These are phyloP conservation scores for Pseudoneurospora amorphoporcata DNA, from an alignment of 495 filamentous ascomycete species.

Conservation along the genomic window DNA sequence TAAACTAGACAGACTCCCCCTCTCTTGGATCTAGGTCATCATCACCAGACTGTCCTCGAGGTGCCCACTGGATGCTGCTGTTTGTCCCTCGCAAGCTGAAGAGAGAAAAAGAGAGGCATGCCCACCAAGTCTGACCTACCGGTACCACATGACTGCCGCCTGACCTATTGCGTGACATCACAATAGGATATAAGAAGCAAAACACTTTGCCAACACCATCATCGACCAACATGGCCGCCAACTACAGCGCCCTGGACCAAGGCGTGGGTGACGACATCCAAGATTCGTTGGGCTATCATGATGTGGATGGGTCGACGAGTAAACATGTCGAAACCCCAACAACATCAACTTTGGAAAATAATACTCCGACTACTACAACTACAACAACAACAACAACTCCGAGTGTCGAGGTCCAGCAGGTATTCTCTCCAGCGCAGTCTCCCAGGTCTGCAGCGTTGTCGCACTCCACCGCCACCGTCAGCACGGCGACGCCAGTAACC, in stretches of 20 bases:
- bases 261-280: background rate
- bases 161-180: background rate
- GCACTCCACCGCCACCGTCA: background rate
- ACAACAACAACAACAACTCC: background rate
- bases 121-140: background rate
- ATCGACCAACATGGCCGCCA: background rate
- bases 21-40: background rate
- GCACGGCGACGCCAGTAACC: background rate
- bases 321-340: background rate
- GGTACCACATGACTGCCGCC: background rate
- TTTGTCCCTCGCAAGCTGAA: background rate
- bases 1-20: background rate
- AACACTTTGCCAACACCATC: background rate
- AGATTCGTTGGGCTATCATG: background rate
- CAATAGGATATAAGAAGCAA: background rate
- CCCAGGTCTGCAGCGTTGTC: background rate
- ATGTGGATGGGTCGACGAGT: background rate
- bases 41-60: background rate
- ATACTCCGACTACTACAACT: background rate
- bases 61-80: background rate
- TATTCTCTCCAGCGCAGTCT: background rate
- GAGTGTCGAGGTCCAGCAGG: background rate
- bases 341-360: background rate
- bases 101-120: background rate
- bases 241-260: background rate